phyloP scores from a whole-genome alignment of 2,329 filamentous ascomycete species.

The Diaporthe citriasiana region DNA sequence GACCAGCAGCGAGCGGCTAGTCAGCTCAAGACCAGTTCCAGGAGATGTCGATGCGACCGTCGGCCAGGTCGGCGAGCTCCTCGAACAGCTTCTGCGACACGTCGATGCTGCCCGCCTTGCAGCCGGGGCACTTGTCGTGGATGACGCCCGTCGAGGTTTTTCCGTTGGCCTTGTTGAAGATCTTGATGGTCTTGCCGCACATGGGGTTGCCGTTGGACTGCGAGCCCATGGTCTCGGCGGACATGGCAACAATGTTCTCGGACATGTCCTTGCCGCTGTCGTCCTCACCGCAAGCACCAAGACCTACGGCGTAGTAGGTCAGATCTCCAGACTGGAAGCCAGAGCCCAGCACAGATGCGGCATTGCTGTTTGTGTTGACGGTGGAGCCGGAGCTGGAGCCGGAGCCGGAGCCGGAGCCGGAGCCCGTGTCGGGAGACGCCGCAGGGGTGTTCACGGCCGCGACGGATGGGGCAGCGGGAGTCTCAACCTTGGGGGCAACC shows the following conservation, averaged over 20 bases:
- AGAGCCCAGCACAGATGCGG: conserved; percentile 47
- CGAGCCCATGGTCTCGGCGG: conserved; percentile 72
- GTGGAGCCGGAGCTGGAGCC: conserved; percentile 43
- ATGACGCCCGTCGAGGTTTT: conserved; percentile 47
- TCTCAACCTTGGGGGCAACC: conserved; percentile 37
- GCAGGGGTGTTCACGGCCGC: conserved; percentile 48
- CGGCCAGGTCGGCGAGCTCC: conserved; percentile 62
- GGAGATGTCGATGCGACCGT: conserved; percentile 57
- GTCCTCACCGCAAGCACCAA: conserved; percentile 77
- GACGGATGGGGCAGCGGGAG: conserved; percentile 47
- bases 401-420: conserved; percentile 45
- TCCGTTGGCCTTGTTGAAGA: conserved; percentile 41
- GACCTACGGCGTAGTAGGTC: conserved; percentile 80
- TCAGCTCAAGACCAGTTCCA: conserved; percentile 54
- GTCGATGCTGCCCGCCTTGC: conserved; percentile 36
- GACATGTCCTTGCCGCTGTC: conserved; percentile 68
- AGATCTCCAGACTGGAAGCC: conserved; percentile 71
- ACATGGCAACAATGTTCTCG: conserved; percentile 78
- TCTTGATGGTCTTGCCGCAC: conserved; percentile 71
- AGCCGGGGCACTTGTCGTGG: conserved; percentile 44
- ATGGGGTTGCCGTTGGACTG: conserved; percentile 77
- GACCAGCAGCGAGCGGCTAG: neutral
- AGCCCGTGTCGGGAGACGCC: conserved; percentile 46
- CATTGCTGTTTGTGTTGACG: conserved; percentile 46
- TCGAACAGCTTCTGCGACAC: conserved; percentile 50